Base-by-base conservation (phyloP, 768 basidiomycete genomes). In the Baorangia bicolor region DNA sequence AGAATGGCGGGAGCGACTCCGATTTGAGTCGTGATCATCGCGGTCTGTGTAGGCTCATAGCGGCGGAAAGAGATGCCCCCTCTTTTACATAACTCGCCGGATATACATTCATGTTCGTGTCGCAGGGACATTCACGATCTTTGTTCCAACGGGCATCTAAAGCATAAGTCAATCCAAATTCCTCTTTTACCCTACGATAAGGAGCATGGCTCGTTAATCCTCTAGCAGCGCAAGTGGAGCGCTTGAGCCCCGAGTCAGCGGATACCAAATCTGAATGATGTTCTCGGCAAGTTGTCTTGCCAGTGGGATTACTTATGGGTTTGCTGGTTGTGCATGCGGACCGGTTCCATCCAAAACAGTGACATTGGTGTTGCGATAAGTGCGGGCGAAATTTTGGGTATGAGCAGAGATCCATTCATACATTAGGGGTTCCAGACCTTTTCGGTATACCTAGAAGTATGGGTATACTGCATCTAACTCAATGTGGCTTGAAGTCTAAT, bases 11-110 rank as follows among this genome's bases (percentile, higher is more conserved):
- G 25, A 27, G 6, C 13, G 42, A 28, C 37, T 18, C 46, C 35
- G 30, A 31, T 49, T 42, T 41, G 6, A 28, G 41, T 18, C n/a
- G 45, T 28, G 56, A 57, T 57, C 55, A 33, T 56, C 55, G 39
- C 28, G 20, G 20, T 34, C 27, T 14, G n/a, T 37, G 37, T 39
- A 25, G 23, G 21, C 13, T 33, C 28, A 50, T 34, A 6, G 18
- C 23, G 28, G n/a, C 18, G 34, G 34, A 47, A 12, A 34, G 46
- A 14, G 33, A 16, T 20, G 2, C 4, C 7, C 34, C n/a, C 27
- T 6, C n/a, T 42, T 48, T 37, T 49, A 39, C 35, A 40, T 42
- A 43, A 49, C 20, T 43, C 9, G 8, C 13, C 25, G 18, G 35
- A 49, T 28, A 27, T 14, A 27, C 18, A 9, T 38, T 42, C 11